phyloP scores from a whole-genome alignment of 2,329 filamentous ascomycete genomes.

The Aspergillus pseudoviridinutans region DNA sequence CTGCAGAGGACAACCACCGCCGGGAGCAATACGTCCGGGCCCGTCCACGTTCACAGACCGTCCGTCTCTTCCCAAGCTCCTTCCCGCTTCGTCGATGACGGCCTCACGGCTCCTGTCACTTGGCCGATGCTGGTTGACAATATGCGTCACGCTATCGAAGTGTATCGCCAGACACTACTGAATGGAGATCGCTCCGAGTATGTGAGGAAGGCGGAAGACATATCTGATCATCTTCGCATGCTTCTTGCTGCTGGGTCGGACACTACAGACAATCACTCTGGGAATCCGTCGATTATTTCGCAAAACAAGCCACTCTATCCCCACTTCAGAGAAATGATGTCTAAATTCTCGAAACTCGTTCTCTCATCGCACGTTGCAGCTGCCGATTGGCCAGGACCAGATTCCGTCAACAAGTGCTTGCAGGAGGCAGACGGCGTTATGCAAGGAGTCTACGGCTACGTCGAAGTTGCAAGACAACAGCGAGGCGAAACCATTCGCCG shows the following conservation, averaged over 20 bases:
- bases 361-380: slow-evolving; percentile 97
- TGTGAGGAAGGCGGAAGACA: slow-evolving; percentile 91
- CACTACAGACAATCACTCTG: slow-evolving; percentile 97
- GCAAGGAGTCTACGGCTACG: slow-evolving; percentile 90
- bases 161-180: slow-evolving; percentile 84
- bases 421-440: slow-evolving; percentile 97
- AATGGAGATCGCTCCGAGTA: slow-evolving; percentile 82
- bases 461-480: slow-evolving; percentile 90
- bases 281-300: slow-evolving; percentile 98
- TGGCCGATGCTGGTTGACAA: slow-evolving; percentile 89
- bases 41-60: slow-evolving; percentile 45
- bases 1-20: slow-evolving; percentile 38
- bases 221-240: slow-evolving; percentile 90
- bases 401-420: slow-evolving; percentile 90
- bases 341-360: slow-evolving; percentile 97
- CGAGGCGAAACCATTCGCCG: slow-evolving; percentile 88
- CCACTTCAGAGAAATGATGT: slow-evolving; percentile 99
- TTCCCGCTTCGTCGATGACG: slow-evolving; percentile 86
- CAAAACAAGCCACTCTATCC: slow-evolving; percentile 96
- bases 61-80: slow-evolving; percentile 55
- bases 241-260: slow-evolving; percentile 93
- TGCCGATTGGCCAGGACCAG: slow-evolving; percentile 89
- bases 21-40: slow-evolving; percentile 53
- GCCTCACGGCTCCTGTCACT: slow-evolving; percentile 71
- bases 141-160: slow-evolving; percentile 86